These are phyloP conservation scores for Fusarium compactum DNA, from an alignment of 2,329 filamentous ascomycete genomes.

Conservation along the genomic window DNA sequence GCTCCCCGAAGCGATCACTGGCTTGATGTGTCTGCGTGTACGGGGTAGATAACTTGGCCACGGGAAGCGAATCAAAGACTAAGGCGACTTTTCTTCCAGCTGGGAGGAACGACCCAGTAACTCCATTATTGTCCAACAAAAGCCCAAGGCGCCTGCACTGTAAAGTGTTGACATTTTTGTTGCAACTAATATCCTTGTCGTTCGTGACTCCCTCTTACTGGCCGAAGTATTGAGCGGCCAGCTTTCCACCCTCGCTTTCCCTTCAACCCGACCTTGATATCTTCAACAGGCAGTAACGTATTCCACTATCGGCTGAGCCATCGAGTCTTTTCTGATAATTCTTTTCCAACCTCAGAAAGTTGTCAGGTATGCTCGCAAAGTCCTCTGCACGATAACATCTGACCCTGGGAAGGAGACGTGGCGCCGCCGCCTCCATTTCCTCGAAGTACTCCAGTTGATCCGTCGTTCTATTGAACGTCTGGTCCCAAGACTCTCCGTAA, in stretches of 20 bases:
- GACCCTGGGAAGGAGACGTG: background rate
- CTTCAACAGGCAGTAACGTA: background rate
- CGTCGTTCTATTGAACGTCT: background rate
- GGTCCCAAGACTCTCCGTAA: background rate
- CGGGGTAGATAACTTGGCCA: background rate
- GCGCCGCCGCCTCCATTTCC: background rate
- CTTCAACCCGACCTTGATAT: conserved; percentile 1
- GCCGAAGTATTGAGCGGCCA: background rate
- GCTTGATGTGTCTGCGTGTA: background rate
- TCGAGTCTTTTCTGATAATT: background rate
- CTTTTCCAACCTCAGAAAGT: background rate
- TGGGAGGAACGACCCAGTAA: background rate
- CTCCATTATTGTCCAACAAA: background rate
- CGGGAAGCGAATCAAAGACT: background rate
- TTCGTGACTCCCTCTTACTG: background rate
- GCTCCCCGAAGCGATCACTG: background rate
- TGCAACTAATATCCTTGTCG: conserved; percentile 19
- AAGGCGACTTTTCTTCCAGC: conserved; percentile 1
- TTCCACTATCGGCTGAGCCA: background rate
- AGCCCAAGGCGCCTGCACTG: background rate
- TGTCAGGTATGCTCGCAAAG: background rate
- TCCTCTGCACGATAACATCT: background rate
- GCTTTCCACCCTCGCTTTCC: background rate
- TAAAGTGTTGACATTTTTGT: background rate
- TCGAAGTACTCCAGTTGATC: too few species aligned